Conservation (phyloP, 2,329 filamentous ascomycete genomes). For the Venturia effusa region DNA sequence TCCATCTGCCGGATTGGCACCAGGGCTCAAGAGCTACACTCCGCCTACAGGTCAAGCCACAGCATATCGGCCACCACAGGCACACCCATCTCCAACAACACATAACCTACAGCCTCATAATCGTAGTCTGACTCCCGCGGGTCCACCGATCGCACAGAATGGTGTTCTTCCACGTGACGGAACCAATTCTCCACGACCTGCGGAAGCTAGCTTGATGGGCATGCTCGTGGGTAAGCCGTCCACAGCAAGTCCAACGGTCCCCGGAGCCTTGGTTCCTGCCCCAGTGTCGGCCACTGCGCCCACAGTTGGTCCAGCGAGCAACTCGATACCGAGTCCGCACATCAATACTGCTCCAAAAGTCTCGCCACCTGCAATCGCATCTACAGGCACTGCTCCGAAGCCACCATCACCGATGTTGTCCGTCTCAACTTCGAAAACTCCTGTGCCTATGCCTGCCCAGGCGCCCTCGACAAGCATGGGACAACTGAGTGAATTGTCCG, state of each 20-base stretch:
- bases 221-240: slow-evolving; percentile 6
- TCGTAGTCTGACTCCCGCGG: neutral
- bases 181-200: neutral
- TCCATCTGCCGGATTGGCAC: neutral
- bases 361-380: neutral
- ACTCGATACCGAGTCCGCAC: neutral
- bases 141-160: neutral
- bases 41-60: neutral
- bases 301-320: neutral
- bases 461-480: neutral
- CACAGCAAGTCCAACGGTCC: neutral
- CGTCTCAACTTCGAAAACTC: neutral
- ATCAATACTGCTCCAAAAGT: neutral
- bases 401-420: neutral
- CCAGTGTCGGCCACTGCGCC: neutral
- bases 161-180: neutral
- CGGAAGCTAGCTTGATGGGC: slow-evolving; percentile 4
- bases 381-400: neutral
- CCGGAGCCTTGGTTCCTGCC: neutral
- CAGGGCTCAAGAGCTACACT: neutral
- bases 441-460: neutral
- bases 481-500: neutral
- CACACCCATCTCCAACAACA: neutral
- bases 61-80: neutral
- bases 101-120: neutral